A percentile compares a stretch with the other conserved stretches of the same genome.
These are phyloP conservation scores for Tolypocladium inflatum DNA, from an alignment of 2,329 filamentous ascomycete species.

Conservation along the genomic window DNA sequence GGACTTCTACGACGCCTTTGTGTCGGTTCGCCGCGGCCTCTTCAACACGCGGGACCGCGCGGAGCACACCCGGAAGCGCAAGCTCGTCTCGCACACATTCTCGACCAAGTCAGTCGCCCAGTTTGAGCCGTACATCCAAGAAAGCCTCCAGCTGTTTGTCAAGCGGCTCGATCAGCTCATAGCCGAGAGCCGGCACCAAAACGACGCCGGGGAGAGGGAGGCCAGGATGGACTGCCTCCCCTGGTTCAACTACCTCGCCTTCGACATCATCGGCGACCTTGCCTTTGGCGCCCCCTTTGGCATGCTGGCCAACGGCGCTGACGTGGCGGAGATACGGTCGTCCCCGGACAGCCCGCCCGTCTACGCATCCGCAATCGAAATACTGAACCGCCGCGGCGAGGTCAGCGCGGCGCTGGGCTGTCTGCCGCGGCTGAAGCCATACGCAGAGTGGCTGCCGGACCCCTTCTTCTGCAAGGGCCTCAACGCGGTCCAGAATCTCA, in stretches of 20 bases:
- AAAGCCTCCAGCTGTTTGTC: constrained; percentile 66
- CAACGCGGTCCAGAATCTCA: constrained; percentile 66
- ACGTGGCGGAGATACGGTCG: constrained; percentile 64
- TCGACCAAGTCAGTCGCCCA: constrained; percentile 70
- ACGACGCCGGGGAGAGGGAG: constrained; percentile 47
- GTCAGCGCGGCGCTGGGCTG: constrained; percentile 74
- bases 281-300: constrained; percentile 42
- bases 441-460: constrained; percentile 71
- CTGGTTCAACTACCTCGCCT: constrained; percentile 57
- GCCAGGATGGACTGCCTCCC: constrained; percentile 63
- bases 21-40: constrained; percentile 73
- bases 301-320: constrained; percentile 69
- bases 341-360: constrained; percentile 51
- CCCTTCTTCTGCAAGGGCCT: constrained; percentile 71
- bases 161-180: constrained; percentile 61
- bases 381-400: constrained; percentile 79
- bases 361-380: constrained; percentile 74
- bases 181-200: constrained; percentile 30
- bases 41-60: constrained; percentile 81
- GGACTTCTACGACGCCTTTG: constrained; percentile 86
- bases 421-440: constrained; percentile 66
- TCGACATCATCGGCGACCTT: constrained; percentile 39
- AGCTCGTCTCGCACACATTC: constrained; percentile 82
- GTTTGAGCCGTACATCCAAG: constrained; percentile 83
- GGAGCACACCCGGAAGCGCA: constrained; percentile 82